Base-by-base conservation (phyloP, 441 rosid genomes). In the Isatis lusitanica region DNA sequence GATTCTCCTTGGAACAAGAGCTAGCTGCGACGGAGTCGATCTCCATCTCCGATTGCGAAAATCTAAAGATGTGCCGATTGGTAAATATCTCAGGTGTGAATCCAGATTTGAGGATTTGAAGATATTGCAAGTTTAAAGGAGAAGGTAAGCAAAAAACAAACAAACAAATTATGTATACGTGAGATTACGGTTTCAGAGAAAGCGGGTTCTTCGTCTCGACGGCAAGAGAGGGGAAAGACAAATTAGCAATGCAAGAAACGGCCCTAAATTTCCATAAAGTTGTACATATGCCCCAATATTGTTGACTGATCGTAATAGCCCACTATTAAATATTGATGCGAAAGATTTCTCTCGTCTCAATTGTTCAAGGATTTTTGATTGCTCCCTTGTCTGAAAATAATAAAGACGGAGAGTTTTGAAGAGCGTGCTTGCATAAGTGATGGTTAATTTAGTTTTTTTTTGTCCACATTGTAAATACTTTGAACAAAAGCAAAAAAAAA, bases 1-100 rank as follows among this genome's bases (percentile, higher is more conserved):
- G 92, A 69, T 85, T 75, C 75, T 88, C 97, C 70, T 90, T 93
- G 9, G 97, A 85, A 81, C 98, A 90, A 4, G 88, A 83, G 18
- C 89, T 84, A 79, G 83, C 76, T 57, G 89, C 82, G 38, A 82
- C 80, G 17, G 93, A 28, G 33, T 84, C 87, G 69, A 92, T 84
- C 83, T 94, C 99, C 97, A 94, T 94, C 44, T 9, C 61, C 68
- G 73, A 43, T 64, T 39, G 8, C 42, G 31, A 3, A 47, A 48
- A 42, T n/a, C 65, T 57, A 4, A 15, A 47, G 65, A 46, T 12
- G 57, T 26, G n/a, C 26, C n/a, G 66, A 46, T 28, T 28, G 48
- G 30, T 58, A 67, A 43, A 36, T 13, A 61, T 21, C 16, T 57
- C 56, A 53, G 59, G 66, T 53, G 42, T 18, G 76, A n/a, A 47